Percentiles rank a stretch among this genome's conserved stretches.
These are phyloP conservation scores for Vishniacozyma victoriae DNA, from an alignment of 768 basidiomycete species.

Conservation along the genomic window DNA sequence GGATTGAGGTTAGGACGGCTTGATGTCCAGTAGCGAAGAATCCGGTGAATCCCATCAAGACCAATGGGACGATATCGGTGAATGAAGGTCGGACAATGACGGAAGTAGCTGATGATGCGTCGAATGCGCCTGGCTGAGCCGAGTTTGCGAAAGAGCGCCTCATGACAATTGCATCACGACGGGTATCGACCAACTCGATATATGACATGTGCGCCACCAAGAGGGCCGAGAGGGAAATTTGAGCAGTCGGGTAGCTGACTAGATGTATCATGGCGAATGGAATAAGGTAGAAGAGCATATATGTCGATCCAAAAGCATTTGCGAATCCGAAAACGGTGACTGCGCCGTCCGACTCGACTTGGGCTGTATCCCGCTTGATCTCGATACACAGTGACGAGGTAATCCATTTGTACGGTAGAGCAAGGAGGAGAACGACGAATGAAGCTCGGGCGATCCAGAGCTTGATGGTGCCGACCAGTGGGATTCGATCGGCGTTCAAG, in stretches of 20 bases:
- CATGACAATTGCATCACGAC: slow-evolving; percentile 58
- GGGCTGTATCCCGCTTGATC: slow-evolving; percentile 48
- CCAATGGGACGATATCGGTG: slow-evolving; percentile 65
- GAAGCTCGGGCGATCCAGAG: slow-evolving; percentile 61
- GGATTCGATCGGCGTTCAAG: slow-evolving; percentile 34
- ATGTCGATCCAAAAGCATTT: slow-evolving; percentile 83
- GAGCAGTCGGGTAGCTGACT: slow-evolving; percentile 72
- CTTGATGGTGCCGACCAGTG: slow-evolving; percentile 54
- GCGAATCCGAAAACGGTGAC: slow-evolving; percentile 69
- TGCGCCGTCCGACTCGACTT: slow-evolving; percentile 36
- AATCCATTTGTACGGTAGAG: slow-evolving; percentile 65
- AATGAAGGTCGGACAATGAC: slow-evolving; percentile 51
- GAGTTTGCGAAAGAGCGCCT: slow-evolving; percentile 27
- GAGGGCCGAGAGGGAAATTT: slow-evolving; percentile 64
- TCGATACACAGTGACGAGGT: slow-evolving; percentile 67
- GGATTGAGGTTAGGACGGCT: slow-evolving; percentile 75
- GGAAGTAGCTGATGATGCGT: slow-evolving; percentile 51
- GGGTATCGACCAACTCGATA: slow-evolving; percentile 74
- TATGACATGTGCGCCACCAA: slow-evolving; percentile 65
- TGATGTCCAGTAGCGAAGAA: slow-evolving; percentile 94
- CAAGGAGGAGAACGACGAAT: slow-evolving; percentile 50
- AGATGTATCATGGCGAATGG: slow-evolving; percentile 58
- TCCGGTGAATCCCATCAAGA: slow-evolving; percentile 65
- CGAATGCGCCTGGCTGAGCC: slow-evolving; percentile 53
- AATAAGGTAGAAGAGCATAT: slow-evolving; percentile 72